Evolutionary conservation across 1,284 basidiomycete species (phyloP).

Genomic region (Pseudozyma sp.): DNA sequence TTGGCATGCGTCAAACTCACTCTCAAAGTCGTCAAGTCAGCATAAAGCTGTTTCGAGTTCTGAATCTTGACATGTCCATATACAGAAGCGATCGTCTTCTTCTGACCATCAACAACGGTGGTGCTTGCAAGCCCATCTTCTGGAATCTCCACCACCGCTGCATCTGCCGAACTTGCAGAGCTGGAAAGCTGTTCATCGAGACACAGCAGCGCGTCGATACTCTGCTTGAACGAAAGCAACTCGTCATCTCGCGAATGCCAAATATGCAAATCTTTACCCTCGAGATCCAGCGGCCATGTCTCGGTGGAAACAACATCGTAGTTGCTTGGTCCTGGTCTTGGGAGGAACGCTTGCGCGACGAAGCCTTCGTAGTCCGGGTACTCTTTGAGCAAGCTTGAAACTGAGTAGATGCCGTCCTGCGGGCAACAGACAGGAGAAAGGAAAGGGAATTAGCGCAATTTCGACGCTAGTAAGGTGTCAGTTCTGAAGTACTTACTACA

Average conservation of each 20-base stretch:
- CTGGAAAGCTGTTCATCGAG: constrained; percentile 15
- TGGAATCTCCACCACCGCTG: constrained; percentile 17
- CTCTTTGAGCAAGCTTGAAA: constrained; percentile 30
- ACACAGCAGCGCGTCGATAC: constrained; percentile 26
- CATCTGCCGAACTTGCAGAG: background rate
- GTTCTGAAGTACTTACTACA: constrained; percentile 30
- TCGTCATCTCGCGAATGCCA: constrained; percentile 48
- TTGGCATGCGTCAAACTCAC: constrained; percentile 13
- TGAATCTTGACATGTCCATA: constrained; percentile 20
- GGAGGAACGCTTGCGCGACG: constrained; percentile 46
- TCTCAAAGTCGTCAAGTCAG: constrained; percentile 22
- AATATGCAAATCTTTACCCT: constrained; percentile 28
- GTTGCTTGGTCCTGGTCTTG: constrained; percentile 25
- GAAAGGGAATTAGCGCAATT: background rate
- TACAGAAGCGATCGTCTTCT: constrained; percentile 19
- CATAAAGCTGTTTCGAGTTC: constrained; percentile 9
- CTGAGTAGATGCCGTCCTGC: constrained; percentile 43
- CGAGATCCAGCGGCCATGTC: constrained; percentile 27
- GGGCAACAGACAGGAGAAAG: background rate
- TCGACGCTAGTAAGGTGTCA: background rate
- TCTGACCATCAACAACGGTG: constrained; percentile 21
- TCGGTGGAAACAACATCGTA: constrained; percentile 38
- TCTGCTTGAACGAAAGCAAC: constrained; percentile 43
- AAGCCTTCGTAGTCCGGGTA: constrained; percentile 46
- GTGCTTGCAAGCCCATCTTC: constrained; percentile 28